These are phyloP conservation scores for Trametes punicea DNA, from an alignment of 768 basidiomycete species.

Conservation along the genomic window DNA sequence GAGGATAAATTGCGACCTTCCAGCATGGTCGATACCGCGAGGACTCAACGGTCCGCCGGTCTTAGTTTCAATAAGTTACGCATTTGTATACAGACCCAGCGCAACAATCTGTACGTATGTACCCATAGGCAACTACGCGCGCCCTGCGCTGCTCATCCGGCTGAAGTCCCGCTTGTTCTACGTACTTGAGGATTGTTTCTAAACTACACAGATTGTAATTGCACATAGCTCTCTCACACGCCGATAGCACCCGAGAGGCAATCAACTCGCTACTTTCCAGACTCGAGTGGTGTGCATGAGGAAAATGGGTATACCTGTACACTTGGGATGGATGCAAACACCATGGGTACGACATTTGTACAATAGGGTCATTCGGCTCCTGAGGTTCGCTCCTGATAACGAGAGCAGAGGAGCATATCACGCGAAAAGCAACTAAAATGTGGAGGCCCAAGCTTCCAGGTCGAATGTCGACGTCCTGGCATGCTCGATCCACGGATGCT, in stretches of 20 bases:
- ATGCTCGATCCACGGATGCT: constrained; percentile 70
- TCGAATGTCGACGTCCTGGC: constrained; percentile 61
- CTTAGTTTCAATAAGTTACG: not conserved
- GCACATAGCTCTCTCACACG: not conserved
- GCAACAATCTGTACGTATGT: not conserved
- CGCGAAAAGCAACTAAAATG: constrained; percentile 45
- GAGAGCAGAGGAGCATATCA: not conserved
- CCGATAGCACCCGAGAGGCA: constrained; percentile 8
- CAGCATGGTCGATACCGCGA: not conserved
- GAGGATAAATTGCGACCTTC: constrained; percentile 18
- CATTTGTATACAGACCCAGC: not conserved
- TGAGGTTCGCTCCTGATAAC: not conserved
- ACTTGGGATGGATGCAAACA: constrained; percentile 5
- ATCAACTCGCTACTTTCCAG: constrained; percentile 1
- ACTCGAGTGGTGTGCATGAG: not conserved
- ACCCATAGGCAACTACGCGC: not conserved
- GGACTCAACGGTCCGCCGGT: not conserved
- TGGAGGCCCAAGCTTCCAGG: constrained; percentile 77
- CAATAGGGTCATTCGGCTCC: not conserved
- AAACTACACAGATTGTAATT: constrained; percentile 10
- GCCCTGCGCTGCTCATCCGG: not conserved
- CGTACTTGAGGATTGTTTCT: constrained; percentile 11
- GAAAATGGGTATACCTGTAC: constrained; percentile 20
- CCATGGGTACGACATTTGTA: not conserved
- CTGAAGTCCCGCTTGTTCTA: not conserved